Percentiles rank a stretch among this genome's conserved stretches.
Evolutionary conservation across 2,329 filamentous ascomycete species (phyloP).

Genomic region (Elsinoe arachidis): DNA sequence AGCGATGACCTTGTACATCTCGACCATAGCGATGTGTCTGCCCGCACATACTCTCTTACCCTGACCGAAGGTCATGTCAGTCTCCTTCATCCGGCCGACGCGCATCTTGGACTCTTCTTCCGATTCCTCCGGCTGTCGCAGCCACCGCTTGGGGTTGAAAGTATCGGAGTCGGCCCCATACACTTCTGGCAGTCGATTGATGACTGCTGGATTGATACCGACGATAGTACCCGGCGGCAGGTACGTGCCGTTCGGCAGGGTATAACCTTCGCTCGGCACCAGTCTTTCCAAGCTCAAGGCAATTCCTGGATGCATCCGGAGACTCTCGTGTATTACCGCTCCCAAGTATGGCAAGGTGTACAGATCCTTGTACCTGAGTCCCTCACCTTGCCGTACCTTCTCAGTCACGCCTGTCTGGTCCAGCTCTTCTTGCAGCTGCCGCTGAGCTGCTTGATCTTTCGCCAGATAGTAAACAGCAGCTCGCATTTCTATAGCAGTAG

Average conservation of each 20-base stretch:
- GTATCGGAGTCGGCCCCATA: slow-evolving; percentile 32
- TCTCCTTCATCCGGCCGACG: background rate
- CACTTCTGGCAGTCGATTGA: slow-evolving; percentile 33
- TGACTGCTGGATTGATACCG: slow-evolving; percentile 37
- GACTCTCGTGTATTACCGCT: slow-evolving; percentile 56
- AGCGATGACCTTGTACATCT: slow-evolving; percentile 15
- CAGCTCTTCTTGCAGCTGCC: slow-evolving; percentile 33
- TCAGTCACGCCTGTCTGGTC: slow-evolving; percentile 23
- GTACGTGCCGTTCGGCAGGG: slow-evolving; percentile 23
- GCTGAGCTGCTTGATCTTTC: slow-evolving; percentile 25
- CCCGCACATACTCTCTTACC: slow-evolving; percentile 14
- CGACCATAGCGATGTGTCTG: slow-evolving; percentile 14
- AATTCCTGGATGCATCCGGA: slow-evolving; percentile 38
- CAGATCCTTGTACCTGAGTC: slow-evolving; percentile 52
- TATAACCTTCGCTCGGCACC: slow-evolving; percentile 25
- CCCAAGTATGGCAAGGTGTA: slow-evolving; percentile 57
- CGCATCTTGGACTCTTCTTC: background rate
- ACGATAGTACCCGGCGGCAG: slow-evolving; percentile 34
- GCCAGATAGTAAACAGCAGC: slow-evolving; percentile 34
- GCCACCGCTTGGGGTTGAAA: slow-evolving; percentile 40
- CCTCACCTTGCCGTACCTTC: slow-evolving; percentile 22
- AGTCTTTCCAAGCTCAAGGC: slow-evolving; percentile 29
- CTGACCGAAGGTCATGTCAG: slow-evolving; percentile 13
- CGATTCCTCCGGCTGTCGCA: slow-evolving; percentile 22
- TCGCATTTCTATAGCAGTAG: slow-evolving; percentile 34